A percentile compares a stretch with the other conserved stretches of the same genome.
Conservation (phyloP, 2,329 filamentous ascomycete genomes). For the Verticillium dahliae region DNA sequence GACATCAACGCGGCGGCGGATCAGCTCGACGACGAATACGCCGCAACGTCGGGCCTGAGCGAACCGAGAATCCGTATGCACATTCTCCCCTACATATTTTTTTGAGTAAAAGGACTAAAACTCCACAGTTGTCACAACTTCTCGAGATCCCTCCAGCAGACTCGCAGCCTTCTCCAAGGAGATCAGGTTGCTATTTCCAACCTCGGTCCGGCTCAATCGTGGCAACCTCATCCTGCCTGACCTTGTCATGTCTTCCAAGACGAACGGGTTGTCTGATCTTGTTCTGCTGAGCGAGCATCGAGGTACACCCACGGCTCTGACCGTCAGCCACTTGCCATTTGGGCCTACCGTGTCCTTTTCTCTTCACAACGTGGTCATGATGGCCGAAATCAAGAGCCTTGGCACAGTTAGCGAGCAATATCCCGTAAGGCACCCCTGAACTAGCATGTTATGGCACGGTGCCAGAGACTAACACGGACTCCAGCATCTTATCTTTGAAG, state of each 20-base stretch:
- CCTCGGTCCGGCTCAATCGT: constrained; percentile 80
- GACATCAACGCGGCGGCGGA: constrained; percentile 67
- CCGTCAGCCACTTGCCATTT: constrained; percentile 71
- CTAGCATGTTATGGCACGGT: neutral
- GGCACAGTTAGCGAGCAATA: constrained; percentile 91
- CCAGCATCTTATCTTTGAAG: constrained; percentile 83
- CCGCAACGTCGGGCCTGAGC: constrained; percentile 80
- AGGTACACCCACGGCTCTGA: constrained; percentile 55
- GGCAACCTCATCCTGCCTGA: constrained; percentile 86
- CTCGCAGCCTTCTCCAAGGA: constrained; percentile 91
- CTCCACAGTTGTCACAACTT: constrained; percentile 54
- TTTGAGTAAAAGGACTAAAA: constrained; percentile 33
- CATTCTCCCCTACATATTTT: neutral
- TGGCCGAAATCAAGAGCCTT: constrained; percentile 86
- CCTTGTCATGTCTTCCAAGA: constrained; percentile 73
- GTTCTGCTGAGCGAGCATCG: constrained; percentile 74
- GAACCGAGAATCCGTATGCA: constrained; percentile 48
- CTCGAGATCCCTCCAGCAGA: constrained; percentile 76
- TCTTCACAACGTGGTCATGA: constrained; percentile 85
- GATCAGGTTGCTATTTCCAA: constrained; percentile 70
- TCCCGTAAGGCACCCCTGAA: constrained; percentile 33
- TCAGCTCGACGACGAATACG: constrained; percentile 77
- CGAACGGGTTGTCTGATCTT: constrained; percentile 76
- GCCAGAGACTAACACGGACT: neutral
- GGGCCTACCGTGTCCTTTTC: constrained; percentile 81